Base-by-base conservation (phyloP, 768 basidiomycete genomes). In the Pleurotus platypus region DNA sequence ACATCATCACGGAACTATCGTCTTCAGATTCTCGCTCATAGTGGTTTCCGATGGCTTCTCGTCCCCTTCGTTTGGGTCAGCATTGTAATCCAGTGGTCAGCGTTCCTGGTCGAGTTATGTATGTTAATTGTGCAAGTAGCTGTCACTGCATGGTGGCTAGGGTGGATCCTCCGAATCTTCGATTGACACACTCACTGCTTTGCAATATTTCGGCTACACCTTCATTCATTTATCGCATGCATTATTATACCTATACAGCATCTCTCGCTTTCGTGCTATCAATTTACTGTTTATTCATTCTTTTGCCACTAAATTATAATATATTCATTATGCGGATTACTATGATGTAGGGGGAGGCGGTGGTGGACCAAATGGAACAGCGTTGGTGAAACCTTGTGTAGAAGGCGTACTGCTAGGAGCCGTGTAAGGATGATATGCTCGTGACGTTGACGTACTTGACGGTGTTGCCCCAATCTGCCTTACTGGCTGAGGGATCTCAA, bases 121-220 rank as follows among this genome's bases (percentile, higher is more conserved):
- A 70, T 90, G 57, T 77, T 90, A 11, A 58, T 84, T 13, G 72
- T 83, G 57, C 78, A 90, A 66, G 43, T 84, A 40, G 82, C 78
- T 3, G 80, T 87, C 18, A 70, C 85, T 42, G 63, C 76, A 7
- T 92, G 90, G 89, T 92, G 90, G 90, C 64, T 81, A 56, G 88
- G 87, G 22, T 92, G 90, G 89, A 75, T 74, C 24, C 65, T 89
- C 43, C 79, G 79, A 42, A 61, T 90, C 58, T 65, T 75, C 57
- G 49, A 60, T 49, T 61, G 49, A 39, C n/a, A n/a, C 26, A n/a
- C 22, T 24, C 22, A 24, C 22, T 26, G 11, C 7, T 39, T 40
- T 24, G 22, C 51, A 9, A 15, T 37, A 30, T n/a, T 30, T 30
- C 8, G 7, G 8, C 30, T 30, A 30, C 8, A 11, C 30, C 8